These are phyloP conservation scores for Priceomyces castillae DNA, from an alignment of 805 yeast genomes.

Conservation along the genomic window DNA sequence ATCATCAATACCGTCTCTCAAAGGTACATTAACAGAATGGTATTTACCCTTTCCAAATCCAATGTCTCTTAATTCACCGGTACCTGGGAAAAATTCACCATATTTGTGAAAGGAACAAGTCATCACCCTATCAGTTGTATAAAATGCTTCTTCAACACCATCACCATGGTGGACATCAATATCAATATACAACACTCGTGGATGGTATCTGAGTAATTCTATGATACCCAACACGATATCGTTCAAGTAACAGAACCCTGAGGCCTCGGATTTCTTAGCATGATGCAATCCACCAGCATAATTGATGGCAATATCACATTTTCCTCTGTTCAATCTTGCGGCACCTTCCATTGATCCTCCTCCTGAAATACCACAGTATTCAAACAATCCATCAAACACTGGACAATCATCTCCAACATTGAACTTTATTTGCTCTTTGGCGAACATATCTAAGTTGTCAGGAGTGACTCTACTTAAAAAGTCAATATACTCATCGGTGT, in stretches of 20 bases:
- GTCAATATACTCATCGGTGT: slow-evolving; percentile 95
- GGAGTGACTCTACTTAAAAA: slow-evolving; percentile 89
- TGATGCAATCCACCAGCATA: slow-evolving; percentile 98
- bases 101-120: slow-evolving; percentile 94
- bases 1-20: slow-evolving; percentile 95
- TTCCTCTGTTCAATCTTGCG: slow-evolving; percentile 77
- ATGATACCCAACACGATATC: slow-evolving; percentile 90
- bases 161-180: slow-evolving; percentile 98
- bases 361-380: slow-evolving; percentile 83
- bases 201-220: slow-evolving; percentile 82
- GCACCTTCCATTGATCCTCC: slow-evolving; percentile 97
- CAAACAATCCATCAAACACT: slow-evolving; percentile 91
- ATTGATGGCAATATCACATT: slow-evolving; percentile 92
- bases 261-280: slow-evolving; percentile 94
- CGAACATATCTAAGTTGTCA: slow-evolving; percentile 81
- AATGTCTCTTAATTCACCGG: slow-evolving; percentile 87
- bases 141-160: slow-evolving; percentile 97
- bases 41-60: slow-evolving; percentile 92
- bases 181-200: slow-evolving; percentile 89
- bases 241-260: slow-evolving; percentile 93
- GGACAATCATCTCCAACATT: slow-evolving; percentile 98
- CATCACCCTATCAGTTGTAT: slow-evolving; percentile 94
- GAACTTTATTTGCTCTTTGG: slow-evolving; percentile 85
- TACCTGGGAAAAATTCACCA: slow-evolving; percentile 97
- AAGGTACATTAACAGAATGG: slow-evolving; percentile 86